Evolutionary conservation across 1,284 basidiomycete genomes (phyloP), one percentile per base, ranked within the genome.

Genomic region (Melampsora larici-populina): DNA sequence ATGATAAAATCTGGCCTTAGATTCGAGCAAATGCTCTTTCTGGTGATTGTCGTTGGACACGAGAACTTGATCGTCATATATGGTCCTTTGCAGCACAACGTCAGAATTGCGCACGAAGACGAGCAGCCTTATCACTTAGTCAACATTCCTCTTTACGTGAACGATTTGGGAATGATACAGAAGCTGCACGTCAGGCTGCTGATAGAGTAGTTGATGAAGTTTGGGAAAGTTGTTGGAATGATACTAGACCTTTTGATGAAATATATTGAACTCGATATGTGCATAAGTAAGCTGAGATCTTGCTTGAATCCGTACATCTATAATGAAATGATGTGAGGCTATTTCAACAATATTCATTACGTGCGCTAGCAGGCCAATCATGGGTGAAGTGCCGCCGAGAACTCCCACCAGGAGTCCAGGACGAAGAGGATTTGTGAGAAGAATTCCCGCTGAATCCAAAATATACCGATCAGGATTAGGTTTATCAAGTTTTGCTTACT

Each of bases 151-250:
- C 58, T 29, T 51, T 46, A 21, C 33, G 51, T 18, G 29, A 68
- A 29, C 46, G 46, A 29, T 26, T 51, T 11, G 31, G 18, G 24
- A 24, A 48, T 63, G 48, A 31, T 49, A 26, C 40, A 36, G n/a
- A 66, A 51, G 31, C 63, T 31, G 46, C 62, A 1, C 60, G 55
- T 33, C 40, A 77, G 33, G 36, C 33, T 40, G 75, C 75, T 29
- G 58, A 70, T 46, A 49, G 49, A 63, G 67, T 70, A 17, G 75
- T 77, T 7, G 67, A 77, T 40, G 49, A 77, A 36, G 75, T 77
- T 51, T 77, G 75, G 75, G 60, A 49, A 46, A 77, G 75, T 60
- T 77, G 75, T 48, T 77, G 75, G 75, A 77, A 64, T 48, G 75
- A 77, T 55, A 77, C 75, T 49, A 36, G 75, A 24, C 75, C 75